Evolutionary conservation across 495 filamentous ascomycete genomes (phyloP), one percentile per base, ranked within the genome.

Genomic region (Tricharina praecox): DNA sequence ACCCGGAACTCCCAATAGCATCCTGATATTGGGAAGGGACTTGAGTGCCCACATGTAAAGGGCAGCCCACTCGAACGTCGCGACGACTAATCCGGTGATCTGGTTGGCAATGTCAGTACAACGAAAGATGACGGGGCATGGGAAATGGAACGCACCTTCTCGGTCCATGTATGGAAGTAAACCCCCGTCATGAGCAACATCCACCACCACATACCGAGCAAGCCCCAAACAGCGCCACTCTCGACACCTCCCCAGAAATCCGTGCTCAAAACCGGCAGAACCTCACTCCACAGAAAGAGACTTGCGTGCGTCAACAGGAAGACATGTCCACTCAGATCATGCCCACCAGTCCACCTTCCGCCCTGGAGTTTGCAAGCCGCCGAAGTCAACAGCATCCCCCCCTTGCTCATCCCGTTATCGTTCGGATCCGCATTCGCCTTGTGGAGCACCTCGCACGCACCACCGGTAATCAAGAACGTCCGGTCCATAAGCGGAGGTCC

Each of bases 101-200:
- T 60, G 26, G 1, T n/a, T n/a, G n/a, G n/a, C n/a, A n/a, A n/a
- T n/a, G n/a, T n/a, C n/a, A n/a, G n/a, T n/a, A n/a, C n/a, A n/a
- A n/a, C n/a, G n/a, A n/a, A n/a, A n/a, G n/a, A n/a, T n/a, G n/a
- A n/a, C n/a, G n/a, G n/a, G n/a, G n/a, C n/a, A n/a, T n/a, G n/a
- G n/a, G n/a, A n/a, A 18, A 18, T 8, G 34, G 34, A 9, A 33
- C 70, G 50, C 59, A 85, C 83, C 79, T 96, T 96, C 67, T 97
- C 90, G 60, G 87, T 77, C 90, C 88, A 95, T 3, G 90, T 95
- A 62, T 97, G 90, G 50, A 97, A 97, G 68, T 86, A 95, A 36
- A 85, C 81, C 9, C 87, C 85, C 34, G 90, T 97, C 90, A 97
- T 97, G 40, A 95, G 69, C 63, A 95, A 63, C 88, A 96, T 96